Percentiles rank a stretch among this genome's conserved stretches.
Evolutionary conservation across 1,284 basidiomycete species (phyloP).

Genomic region (Cystobasidium slooffiae): DNA sequence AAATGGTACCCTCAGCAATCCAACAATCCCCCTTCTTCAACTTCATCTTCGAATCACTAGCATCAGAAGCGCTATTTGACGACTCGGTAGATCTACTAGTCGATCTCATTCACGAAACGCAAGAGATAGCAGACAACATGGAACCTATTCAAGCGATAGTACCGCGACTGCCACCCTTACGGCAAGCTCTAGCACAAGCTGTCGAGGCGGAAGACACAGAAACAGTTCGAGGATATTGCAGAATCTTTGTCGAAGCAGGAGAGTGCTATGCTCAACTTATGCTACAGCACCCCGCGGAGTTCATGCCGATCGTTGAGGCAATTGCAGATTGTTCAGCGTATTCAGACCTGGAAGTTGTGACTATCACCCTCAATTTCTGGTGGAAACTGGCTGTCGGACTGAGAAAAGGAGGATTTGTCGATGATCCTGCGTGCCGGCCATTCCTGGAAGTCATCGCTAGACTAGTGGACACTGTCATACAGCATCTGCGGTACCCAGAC

Average conservation of each 20-base stretch:
- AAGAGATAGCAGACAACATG: conserved; percentile 95
- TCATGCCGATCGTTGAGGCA: conserved; percentile 91
- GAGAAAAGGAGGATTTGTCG: conserved; percentile 49
- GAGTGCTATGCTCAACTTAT: conserved; percentile 93
- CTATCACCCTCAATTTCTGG: conserved; percentile 99
- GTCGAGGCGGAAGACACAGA: conserved; percentile 64
- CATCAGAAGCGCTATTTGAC: conserved; percentile 86
- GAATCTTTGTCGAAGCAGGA: conserved; percentile 92
- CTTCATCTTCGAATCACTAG: conserved; percentile 81
- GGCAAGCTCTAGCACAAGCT: conserved; percentile 63
- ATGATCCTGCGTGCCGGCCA: conserved; percentile 58
- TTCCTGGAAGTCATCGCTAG: conserved; percentile 81
- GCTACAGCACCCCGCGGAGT: conserved; percentile 82
- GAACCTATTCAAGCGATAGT: conserved; percentile 83
- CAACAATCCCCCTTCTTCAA: conserved; percentile 80
- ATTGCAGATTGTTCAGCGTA: conserved; percentile 93
- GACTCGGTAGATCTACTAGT: conserved; percentile 88
- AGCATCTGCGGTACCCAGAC: conserved; percentile 88
- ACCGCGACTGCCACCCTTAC: conserved; percentile 75
- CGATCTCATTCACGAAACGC: conserved; percentile 96
- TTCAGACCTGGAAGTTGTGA: conserved; percentile 92
- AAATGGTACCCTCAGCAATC: conserved; percentile 71
- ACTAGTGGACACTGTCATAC: conserved; percentile 84
- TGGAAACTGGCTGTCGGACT: conserved; percentile 84
- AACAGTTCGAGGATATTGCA: conserved; percentile 84